Percentiles rank a stretch among this genome's conserved stretches.
These are phyloP conservation scores for Inga leiocalycina DNA, from an alignment of 306 rosid genomes.

Conservation along the genomic window DNA sequence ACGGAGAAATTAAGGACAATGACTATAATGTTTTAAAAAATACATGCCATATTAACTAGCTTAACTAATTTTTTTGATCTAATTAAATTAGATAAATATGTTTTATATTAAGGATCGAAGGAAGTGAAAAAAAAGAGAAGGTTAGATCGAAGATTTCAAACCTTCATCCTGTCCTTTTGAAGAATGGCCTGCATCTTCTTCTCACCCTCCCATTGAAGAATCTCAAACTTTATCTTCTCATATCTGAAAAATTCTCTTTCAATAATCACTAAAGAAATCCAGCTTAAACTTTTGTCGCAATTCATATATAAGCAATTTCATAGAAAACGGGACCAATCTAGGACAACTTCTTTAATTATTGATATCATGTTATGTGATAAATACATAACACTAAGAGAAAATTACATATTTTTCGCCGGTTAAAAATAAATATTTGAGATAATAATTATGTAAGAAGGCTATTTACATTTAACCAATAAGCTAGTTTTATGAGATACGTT, in stretches of 20 bases:
- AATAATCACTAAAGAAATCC: not conserved
- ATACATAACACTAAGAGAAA: not conserved
- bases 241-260: constrained; percentile 50
- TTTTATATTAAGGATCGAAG: too few species aligned
- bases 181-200: constrained; percentile 55
- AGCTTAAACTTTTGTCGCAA: not conserved
- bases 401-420: not conserved
- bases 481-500: not conserved
- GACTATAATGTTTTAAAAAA: too few species aligned
- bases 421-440: not conserved
- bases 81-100: too few species aligned
- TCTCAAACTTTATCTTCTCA: constrained; percentile 48
- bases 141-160: constrained; percentile 10
- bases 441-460: not conserved
- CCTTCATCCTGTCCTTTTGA: constrained; percentile 57
- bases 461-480: not conserved
- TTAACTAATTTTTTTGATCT: too few species aligned
- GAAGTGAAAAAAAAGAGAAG: not conserved
- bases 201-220: constrained; percentile 61
- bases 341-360: not conserved
- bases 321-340: not conserved
- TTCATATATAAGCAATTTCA: not conserved
- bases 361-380: not conserved
- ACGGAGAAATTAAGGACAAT: too few species aligned
- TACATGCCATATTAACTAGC: too few species aligned